Percentiles rank a stretch among this genome's conserved stretches.
Conservation (phyloP, 305 asterid genomes). For the Rubia tinctorum region DNA sequence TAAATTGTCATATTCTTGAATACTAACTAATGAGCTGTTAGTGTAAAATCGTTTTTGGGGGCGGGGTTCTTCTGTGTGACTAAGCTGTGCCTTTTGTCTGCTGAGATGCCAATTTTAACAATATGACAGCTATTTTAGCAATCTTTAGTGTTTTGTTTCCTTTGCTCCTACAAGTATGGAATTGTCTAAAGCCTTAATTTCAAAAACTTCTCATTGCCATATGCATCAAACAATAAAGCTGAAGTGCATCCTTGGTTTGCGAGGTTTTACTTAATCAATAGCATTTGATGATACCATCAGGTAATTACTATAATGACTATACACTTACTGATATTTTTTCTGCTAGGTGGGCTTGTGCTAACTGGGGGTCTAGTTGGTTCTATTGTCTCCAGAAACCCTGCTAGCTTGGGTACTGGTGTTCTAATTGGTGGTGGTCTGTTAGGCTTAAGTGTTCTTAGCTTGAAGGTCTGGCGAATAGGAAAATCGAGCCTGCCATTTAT, state of each 20-base stretch:
- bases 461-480: conserved; percentile 81
- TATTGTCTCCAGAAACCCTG: conserved; percentile 59
- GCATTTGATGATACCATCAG: not conserved
- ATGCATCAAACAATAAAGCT: not conserved
- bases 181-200: not conserved
- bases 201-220: not conserved
- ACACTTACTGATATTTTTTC: conserved; percentile 17
- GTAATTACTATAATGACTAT: not conserved
- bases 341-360: conserved; percentile 68
- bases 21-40: not conserved
- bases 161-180: not conserved
- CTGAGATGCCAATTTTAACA: not conserved
- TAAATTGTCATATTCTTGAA: not conserved
- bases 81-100: not conserved
- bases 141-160: not conserved
- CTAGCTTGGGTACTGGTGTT: conserved; percentile 50
- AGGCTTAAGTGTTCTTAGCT: conserved; percentile 67
- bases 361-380: conserved; percentile 65
- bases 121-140: not conserved
- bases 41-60: not conserved
- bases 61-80: not conserved
- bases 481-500: conserved; percentile 83
- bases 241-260: not conserved
- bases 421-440: conserved; percentile 72
- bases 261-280: not conserved